These are phyloP conservation scores for Kuraishia piskuri DNA, from an alignment of 805 yeast species.

Conservation along the genomic window DNA sequence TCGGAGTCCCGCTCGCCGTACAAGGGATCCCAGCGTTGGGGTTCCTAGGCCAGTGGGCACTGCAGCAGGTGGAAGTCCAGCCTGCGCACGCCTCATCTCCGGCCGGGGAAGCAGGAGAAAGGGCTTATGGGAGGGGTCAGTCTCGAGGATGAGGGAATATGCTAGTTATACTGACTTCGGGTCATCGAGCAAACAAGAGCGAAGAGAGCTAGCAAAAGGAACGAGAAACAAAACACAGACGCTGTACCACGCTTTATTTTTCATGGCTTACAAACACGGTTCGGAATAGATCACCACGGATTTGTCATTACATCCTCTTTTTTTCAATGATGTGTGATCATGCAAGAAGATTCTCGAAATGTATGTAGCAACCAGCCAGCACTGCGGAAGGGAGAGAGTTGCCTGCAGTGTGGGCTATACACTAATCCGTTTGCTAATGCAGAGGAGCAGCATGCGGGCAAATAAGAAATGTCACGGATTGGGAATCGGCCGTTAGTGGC, in stretches of 20 bases:
- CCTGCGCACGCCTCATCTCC: not conserved
- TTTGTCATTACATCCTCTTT: not conserved
- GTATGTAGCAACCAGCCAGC: too few relatives aligned
- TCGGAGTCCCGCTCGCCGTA: not conserved
- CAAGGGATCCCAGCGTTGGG: not conserved
- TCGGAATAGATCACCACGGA: not conserved
- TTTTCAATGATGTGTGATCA: not conserved
- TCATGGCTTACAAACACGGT: not conserved
- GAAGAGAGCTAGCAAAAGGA: not conserved
- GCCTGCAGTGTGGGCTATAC: not conserved
- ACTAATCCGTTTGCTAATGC: not conserved
- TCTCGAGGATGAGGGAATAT: not conserved
- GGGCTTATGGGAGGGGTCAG: not conserved
- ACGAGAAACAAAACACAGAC: not conserved
- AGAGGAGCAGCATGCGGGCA: not conserved
- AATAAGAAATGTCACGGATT: not conserved
- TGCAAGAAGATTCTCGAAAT: not conserved
- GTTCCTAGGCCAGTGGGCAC: not conserved
- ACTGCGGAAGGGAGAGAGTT: not conserved
- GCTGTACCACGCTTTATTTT: not conserved
- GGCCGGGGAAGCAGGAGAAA: not conserved
- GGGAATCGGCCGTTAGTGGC: not conserved
- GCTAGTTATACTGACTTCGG: not conserved
- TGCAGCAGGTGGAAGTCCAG: too few relatives aligned
- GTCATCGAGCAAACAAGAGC: not conserved